phyloP scores from a whole-genome alignment of 2,329 filamentous ascomycete species.

The Botrytis fabae region DNA sequence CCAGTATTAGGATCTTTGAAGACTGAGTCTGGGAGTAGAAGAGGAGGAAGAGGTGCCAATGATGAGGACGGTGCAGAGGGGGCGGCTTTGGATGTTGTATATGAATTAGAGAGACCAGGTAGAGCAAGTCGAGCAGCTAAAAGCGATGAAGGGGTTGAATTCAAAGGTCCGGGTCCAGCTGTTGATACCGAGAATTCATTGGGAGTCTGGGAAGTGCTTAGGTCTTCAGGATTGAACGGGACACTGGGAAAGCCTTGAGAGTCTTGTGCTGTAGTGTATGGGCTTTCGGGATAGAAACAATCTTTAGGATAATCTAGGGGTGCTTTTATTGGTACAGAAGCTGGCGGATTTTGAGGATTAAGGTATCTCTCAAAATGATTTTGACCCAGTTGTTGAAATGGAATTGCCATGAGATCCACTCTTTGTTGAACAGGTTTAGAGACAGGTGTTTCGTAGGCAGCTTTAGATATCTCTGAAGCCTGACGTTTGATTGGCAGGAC shows the following conservation, averaged over 20 bases:
- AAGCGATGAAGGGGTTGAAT: background rate
- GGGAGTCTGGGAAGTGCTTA: background rate
- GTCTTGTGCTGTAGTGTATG: background rate
- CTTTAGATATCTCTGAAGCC: background rate
- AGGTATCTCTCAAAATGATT: background rate
- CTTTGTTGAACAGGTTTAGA: background rate
- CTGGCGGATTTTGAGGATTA: background rate
- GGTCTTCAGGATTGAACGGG: too few species aligned
- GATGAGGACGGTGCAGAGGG: background rate
- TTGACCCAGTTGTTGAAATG: background rate
- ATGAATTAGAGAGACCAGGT: background rate
- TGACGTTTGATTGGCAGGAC: background rate
- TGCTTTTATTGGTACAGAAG: background rate
- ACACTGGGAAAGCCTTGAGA: background rate
- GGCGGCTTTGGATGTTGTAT: background rate
- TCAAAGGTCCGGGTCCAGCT: background rate
- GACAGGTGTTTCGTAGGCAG: background rate
- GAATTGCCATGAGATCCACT: background rate
- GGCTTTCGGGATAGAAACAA: background rate
- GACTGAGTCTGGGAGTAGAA: background rate
- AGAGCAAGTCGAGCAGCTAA: conserved; percentile 1
- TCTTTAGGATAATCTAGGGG: background rate
- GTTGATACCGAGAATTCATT: background rate
- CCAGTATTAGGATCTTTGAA: conserved; percentile 6
- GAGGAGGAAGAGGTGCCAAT: background rate